phyloP scores from a whole-genome alignment of 106 monocot species.

The Amphibolis antarctica region DNA sequence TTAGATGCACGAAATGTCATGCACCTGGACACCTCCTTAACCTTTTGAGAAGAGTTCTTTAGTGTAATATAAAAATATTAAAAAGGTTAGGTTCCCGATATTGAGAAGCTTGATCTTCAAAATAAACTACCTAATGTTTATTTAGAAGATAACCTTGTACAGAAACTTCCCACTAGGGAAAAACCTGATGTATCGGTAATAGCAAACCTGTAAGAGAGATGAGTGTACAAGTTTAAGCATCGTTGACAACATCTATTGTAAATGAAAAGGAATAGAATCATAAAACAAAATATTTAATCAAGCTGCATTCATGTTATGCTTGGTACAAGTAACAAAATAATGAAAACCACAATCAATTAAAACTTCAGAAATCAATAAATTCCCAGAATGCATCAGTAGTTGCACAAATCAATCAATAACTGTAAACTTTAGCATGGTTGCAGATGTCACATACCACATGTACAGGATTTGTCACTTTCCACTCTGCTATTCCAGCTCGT shows the following conservation, averaged over 20 bases:
- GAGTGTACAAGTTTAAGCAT: background rate
- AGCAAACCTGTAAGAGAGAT: conserved; percentile 60
- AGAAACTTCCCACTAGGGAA: conserved; percentile 77
- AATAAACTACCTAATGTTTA: background rate
- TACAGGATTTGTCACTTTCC: conserved; percentile 76
- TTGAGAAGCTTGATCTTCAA: background rate
- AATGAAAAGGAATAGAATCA: too few relatives aligned
- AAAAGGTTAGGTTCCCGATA: background rate
- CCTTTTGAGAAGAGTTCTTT: conserved; percentile 79
- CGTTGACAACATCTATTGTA: background rate
- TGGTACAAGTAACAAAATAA: too few relatives aligned
- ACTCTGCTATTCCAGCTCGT: conserved; percentile 73
- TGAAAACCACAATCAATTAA: too few relatives aligned
- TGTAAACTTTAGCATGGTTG: too few relatives aligned
- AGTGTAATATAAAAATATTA: background rate
- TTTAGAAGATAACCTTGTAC: conserved; percentile 54
- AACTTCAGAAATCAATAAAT: too few relatives aligned
- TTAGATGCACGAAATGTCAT: conserved; percentile 72
- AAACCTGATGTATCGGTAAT: conserved; percentile 85
- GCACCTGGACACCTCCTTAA: conserved; percentile 74
- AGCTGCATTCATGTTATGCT: too few relatives aligned
- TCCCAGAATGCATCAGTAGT: too few relatives aligned
- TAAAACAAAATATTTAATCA: too few relatives aligned
- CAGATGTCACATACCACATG: conserved; percentile 55
- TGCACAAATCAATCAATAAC: too few relatives aligned